A percentile compares a stretch with the other conserved stretches of the same genome.
phyloP scores from a whole-genome alignment of 169 alveolate genomes.

The Plasmodium yoelii region DNA sequence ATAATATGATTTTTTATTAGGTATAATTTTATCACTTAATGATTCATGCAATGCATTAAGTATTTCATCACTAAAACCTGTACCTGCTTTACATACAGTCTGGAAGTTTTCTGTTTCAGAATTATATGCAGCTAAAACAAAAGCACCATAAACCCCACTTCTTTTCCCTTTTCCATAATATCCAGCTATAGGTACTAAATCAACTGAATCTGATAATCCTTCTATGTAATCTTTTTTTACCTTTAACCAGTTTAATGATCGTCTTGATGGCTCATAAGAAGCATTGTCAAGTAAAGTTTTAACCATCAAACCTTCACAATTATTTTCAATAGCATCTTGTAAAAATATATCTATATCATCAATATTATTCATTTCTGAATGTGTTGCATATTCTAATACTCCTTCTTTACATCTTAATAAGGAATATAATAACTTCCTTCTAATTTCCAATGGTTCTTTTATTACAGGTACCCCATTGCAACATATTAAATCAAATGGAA shows the following conservation, averaged over 20 bases:
- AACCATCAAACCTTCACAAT: slow-evolving; percentile 99
- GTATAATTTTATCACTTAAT: slow-evolving; percentile 89
- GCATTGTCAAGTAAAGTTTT: slow-evolving; percentile 96
- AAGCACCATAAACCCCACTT: slow-evolving; percentile 96
- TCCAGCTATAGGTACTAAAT: slow-evolving; percentile 99
- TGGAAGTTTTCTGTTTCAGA: slow-evolving; percentile 95
- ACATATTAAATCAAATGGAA: slow-evolving; percentile 94
- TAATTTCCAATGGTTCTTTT: slow-evolving; percentile 80
- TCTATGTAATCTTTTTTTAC: slow-evolving; percentile 98
- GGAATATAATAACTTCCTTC: slow-evolving; percentile 79
- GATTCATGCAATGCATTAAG: slow-evolving; percentile 87
- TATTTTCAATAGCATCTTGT: slow-evolving; percentile 88
- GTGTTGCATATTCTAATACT: slow-evolving; percentile 82
- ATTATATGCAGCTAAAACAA: slow-evolving; percentile 96
- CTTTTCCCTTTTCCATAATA: slow-evolving; percentile 96
- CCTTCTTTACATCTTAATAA: slow-evolving; percentile 77
- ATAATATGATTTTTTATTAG: slow-evolving; percentile 79
- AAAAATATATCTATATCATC: slow-evolving; percentile 89
- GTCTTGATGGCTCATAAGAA: slow-evolving; percentile 97
- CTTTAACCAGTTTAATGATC: slow-evolving; percentile 99
- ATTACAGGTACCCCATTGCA: slow-evolving; percentile 90
- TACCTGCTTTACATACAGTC: slow-evolving; percentile 96
- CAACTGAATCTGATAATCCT: slow-evolving; percentile 98
- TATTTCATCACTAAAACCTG: slow-evolving; percentile 96
- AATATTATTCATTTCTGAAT: slow-evolving; percentile 84